Evolutionary conservation across 768 basidiomycete genomes (phyloP).

Genomic region (Pulveroboletus sp.): DNA sequence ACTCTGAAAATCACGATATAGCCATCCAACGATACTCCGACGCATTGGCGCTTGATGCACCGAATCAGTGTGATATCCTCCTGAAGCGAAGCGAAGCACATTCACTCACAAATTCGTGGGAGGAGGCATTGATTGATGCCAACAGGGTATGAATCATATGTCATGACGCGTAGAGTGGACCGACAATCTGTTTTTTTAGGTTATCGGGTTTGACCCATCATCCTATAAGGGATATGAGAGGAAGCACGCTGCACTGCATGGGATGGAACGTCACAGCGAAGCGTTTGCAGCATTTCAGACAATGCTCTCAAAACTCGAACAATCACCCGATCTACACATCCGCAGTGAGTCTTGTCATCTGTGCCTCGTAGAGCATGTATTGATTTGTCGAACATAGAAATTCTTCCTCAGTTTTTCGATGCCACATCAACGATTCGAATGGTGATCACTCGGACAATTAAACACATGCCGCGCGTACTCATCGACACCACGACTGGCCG

Average conservation of each 20-base stretch:
- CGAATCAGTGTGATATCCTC: not conserved
- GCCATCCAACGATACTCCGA: not conserved
- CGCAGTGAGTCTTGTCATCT: not conserved
- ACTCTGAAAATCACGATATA: not conserved
- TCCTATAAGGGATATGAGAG: not conserved
- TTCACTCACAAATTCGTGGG: not conserved
- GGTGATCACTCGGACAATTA: not conserved
- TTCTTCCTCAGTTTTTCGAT: constrained; percentile 2
- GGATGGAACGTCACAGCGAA: not conserved
- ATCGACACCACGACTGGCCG: constrained; percentile 5
- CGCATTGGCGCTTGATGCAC: not conserved
- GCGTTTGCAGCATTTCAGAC: not conserved
- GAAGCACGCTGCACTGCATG: constrained; percentile 1
- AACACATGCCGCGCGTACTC: constrained; percentile 2
- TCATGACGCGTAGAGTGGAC: no score
- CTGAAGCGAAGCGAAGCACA: constrained; percentile 1
- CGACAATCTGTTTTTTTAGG: not conserved
- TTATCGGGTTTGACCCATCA: constrained; percentile 2
- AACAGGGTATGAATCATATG: not conserved
- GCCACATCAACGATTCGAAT: not conserved
- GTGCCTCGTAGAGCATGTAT: not conserved
- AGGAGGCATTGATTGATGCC: not conserved
- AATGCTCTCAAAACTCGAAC: constrained; percentile 1
- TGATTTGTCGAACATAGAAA: not conserved
- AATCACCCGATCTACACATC: not conserved